Percentiles rank a stretch among this genome's conserved stretches.
Conservation (phyloP, 1,284 basidiomycete species). For the Austropuccinia psidii region DNA sequence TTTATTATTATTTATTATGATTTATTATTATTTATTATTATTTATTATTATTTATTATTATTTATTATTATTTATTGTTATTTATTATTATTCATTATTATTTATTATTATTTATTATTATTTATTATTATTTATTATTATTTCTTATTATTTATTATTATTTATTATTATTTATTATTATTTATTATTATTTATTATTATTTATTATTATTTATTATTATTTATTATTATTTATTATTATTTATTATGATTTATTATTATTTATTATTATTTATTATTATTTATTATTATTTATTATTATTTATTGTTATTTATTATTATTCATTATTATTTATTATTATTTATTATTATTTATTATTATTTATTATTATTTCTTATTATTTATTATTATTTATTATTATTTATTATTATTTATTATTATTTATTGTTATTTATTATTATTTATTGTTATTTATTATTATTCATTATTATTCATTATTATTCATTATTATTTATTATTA, state of each 20-base stretch:
- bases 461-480: neutral
- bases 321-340: neutral
- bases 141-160: neutral
- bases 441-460: neutral
- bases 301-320: neutral
- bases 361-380: neutral
- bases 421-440: neutral
- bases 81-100: too few species aligned
- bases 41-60: too few species aligned
- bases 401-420: neutral
- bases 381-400: neutral
- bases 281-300: neutral
- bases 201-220: neutral
- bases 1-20: too few species aligned
- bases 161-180: neutral
- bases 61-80: too few species aligned
- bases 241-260: neutral
- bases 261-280: neutral
- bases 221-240: neutral
- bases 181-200: neutral
- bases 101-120: too few species aligned
- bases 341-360: neutral
- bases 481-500: neutral
- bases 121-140: neutral
- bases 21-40: too few species aligned